Conservation (phyloP, 1,284 basidiomycete genomes). For the Baeospora myosura region DNA sequence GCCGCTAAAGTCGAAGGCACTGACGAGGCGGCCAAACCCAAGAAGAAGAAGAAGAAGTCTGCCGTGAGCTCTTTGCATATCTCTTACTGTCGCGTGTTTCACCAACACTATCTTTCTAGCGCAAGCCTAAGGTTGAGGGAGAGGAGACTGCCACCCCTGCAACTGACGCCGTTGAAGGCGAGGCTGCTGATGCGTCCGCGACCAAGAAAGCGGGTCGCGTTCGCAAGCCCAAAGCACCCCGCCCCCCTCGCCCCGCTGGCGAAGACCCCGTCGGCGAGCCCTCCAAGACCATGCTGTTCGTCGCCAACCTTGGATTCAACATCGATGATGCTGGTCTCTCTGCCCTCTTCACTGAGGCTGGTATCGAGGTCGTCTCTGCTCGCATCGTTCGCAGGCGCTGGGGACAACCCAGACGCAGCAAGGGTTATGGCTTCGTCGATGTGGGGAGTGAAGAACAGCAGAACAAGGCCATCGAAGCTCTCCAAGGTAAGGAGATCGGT, state of each 20-base stretch:
- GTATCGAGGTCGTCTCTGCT: slow-evolving; percentile 73
- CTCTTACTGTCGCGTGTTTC: slow-evolving; percentile 10
- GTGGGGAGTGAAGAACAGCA: slow-evolving; percentile 80
- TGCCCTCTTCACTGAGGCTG: slow-evolving; percentile 76
- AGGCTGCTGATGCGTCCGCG: slow-evolving; percentile 27
- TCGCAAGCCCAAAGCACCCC: slow-evolving; percentile 55
- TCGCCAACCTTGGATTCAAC: slow-evolving; percentile 91
- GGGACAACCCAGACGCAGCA: slow-evolving; percentile 76
- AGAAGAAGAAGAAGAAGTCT: slow-evolving; percentile 75
- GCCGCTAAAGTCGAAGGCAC: slow-evolving; percentile 42
- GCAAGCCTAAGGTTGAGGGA: slow-evolving; percentile 41
- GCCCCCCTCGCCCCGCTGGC: slow-evolving; percentile 56
- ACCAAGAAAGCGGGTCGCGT: slow-evolving; percentile 47
- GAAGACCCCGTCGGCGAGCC: slow-evolving; percentile 75
- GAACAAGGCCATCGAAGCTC: slow-evolving; percentile 73
- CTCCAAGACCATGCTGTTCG: slow-evolving; percentile 83
- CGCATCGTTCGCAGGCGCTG: slow-evolving; percentile 81
- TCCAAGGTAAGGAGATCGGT: slow-evolving; percentile 77
- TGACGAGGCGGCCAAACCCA: slow-evolving; percentile 61
- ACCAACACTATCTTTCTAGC: slow-evolving; percentile 29
- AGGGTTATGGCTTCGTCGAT: slow-evolving; percentile 93
- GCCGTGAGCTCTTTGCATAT: slow-evolving; percentile 36
- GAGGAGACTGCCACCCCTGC: slow-evolving; percentile 28
- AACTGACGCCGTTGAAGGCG: slow-evolving; percentile 27
- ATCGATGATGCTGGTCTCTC: slow-evolving; percentile 76